Evolutionary conservation across 2,329 filamentous ascomycete genomes (phyloP).

Genomic region (Aspergillus sergii): DNA sequence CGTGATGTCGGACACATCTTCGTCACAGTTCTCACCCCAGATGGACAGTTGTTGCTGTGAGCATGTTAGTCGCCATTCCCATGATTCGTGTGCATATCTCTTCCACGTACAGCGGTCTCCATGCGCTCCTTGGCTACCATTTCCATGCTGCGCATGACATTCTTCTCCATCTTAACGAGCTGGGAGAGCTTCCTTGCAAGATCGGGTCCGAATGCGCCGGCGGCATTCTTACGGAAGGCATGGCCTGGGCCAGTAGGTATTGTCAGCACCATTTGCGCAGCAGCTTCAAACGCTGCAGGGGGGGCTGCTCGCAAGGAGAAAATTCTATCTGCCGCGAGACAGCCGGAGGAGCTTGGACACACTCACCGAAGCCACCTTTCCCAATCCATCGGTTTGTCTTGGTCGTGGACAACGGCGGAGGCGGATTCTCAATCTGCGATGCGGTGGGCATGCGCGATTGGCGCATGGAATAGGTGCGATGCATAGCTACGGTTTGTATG

Average conservation of each 20-base stretch:
- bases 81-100: background rate
- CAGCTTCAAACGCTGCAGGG: background rate
- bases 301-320: background rate
- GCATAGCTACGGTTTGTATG: conserved; percentile 62
- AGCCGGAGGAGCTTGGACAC: conserved; percentile 1
- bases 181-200: conserved; percentile 96
- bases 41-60: conserved; percentile 93
- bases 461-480: conserved; percentile 99
- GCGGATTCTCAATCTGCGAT: conserved; percentile 87
- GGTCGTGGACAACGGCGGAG: conserved; percentile 86
- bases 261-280: conserved; percentile 8
- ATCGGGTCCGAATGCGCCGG: conserved; percentile 68
- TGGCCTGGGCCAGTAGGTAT: conserved; percentile 54
- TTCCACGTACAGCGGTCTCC: conserved; percentile 84
- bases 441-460: conserved; percentile 94
- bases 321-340: background rate
- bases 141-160: conserved; percentile 98
- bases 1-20: conserved; percentile 97
- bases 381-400: conserved; percentile 91
- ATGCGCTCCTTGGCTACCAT: conserved; percentile 93
- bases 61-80: conserved; percentile 20
- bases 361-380: conserved; percentile 79
- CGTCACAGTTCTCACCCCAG: conserved; percentile 94
- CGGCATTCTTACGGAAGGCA: conserved; percentile 57
- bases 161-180: conserved; percentile 99